phyloP scores from a whole-genome alignment of 306 rosid genomes.

The Casuarina cunninghamiana region DNA sequence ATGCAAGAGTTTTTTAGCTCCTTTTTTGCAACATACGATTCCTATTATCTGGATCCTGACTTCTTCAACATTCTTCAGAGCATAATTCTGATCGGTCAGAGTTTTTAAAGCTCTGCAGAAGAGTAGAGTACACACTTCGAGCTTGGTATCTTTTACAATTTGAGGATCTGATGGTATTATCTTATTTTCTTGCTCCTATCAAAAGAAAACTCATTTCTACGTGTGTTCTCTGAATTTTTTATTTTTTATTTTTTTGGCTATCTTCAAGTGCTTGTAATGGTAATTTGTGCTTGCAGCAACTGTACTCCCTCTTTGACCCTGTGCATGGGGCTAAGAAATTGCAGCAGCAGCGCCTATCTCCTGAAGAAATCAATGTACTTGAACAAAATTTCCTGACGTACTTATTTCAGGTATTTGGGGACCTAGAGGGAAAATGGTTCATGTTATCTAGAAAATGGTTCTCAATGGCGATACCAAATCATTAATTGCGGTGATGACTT shows the following conservation, averaged over 20 bases:
- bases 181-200: constrained; percentile 22
- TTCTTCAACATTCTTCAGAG: constrained; percentile 47
- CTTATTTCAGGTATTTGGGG: constrained; percentile 72
- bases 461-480: not conserved
- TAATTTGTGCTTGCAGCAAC: constrained; percentile 61
- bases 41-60: constrained; percentile 13
- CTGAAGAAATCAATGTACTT: constrained; percentile 69
- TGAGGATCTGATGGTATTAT: constrained; percentile 93
- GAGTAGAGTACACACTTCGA: constrained; percentile 88
- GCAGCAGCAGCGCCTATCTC: constrained; percentile 62
- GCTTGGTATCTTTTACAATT: constrained; percentile 98
- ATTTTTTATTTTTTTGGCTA: not conserved
- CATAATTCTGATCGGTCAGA: constrained; percentile 75
- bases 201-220: constrained; percentile 15
- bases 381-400: constrained; percentile 84
- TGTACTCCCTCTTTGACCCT: constrained; percentile 92
- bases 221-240: constrained; percentile 26
- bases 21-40: not conserved
- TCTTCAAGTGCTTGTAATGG: not conserved
- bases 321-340: constrained; percentile 73
- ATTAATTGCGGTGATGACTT: not conserved
- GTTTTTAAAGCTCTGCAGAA: constrained; percentile 88
- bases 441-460: not conserved
- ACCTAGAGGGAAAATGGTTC: not conserved
- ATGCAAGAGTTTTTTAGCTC: not conserved